Base-by-base conservation (phyloP, 1,284 basidiomycete genomes). In the Leccinum olivaceoglutinosum region DNA sequence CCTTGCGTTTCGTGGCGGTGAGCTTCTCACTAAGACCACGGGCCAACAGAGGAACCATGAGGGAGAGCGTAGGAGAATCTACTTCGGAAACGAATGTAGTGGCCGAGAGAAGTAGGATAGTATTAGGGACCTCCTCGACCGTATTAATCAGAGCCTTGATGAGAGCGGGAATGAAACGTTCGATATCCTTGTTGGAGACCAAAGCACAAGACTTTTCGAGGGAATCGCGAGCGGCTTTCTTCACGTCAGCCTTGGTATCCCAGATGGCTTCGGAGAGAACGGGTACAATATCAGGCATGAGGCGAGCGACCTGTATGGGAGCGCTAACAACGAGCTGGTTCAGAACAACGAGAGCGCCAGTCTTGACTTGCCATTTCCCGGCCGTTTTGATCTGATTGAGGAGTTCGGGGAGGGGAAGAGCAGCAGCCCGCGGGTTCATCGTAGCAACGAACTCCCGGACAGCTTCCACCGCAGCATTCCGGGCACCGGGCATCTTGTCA, bases 11-110 rank as follows among this genome's bases (percentile, higher is more conserved):
- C 70, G 89, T 96, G 67, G 95, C 89, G 67, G 95, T 98, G 66
- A 92, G 85, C 82, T 96, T 96, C 85, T 98, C 95, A 69, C 80
- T 85, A 69, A 98, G 86, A 88, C 97, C 97, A 85, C 97, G 94
- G 67, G 92, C 87, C 67, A 99, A 85, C 56, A 99, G 90, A 73
- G 96, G 97, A 65, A 96, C 96, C 94, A 99, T 98, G 71, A 99
- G 90, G 70, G 97, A 98, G 72, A 99, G 91, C 69, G 97, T 99
- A 66, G 97, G 89, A 67, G 96, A 96, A 78, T 99, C 97, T 81
- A 99, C 97, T 85, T 99, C 97, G 67, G 96, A 94, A 89, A 99
- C 97, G 89, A 99, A 99, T 78, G 97, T 99, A 80, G 97, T 99
- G 65, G 97, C 90, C 78, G 96, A 96, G 79, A 99, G 94, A 79